A percentile compares a stretch with the other conserved stretches of the same genome.
Evolutionary conservation across 2,329 filamentous ascomycete species (phyloP).

Genomic region (Ascochyta clinopodiicola): DNA sequence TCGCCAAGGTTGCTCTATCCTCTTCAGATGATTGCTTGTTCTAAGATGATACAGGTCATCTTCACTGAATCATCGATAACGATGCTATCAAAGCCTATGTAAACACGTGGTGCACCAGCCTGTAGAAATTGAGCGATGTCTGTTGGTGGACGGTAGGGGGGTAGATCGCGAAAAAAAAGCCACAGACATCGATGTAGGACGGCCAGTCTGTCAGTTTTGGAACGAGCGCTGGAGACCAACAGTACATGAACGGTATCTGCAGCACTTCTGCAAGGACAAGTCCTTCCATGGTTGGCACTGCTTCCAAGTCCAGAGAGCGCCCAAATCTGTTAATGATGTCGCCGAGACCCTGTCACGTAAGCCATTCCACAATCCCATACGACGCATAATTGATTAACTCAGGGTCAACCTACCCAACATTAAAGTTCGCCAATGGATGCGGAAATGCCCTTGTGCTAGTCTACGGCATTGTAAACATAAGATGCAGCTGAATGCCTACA

Average conservation of each 20-base stretch:
- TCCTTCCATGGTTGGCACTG: slow-evolving; percentile 46
- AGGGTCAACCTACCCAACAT: slow-evolving; percentile 43
- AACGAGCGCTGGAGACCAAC: slow-evolving; percentile 38
- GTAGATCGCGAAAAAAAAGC: slow-evolving; percentile 55
- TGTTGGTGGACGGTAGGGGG: slow-evolving; percentile 48
- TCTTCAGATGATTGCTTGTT: slow-evolving; percentile 61
- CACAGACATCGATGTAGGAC: slow-evolving; percentile 42
- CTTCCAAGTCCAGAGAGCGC: slow-evolving; percentile 51
- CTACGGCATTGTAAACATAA: slow-evolving; percentile 81
- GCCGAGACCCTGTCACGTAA: no score
- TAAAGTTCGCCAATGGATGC: slow-evolving; percentile 58
- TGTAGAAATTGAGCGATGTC: slow-evolving; percentile 54
- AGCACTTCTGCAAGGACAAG: slow-evolving; percentile 53
- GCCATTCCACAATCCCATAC: no score
- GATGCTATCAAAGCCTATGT: slow-evolving; percentile 65
- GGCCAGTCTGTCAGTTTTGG: slow-evolving; percentile 29
- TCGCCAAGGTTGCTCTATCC: slow-evolving; percentile 55
- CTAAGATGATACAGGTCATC: slow-evolving; percentile 55
- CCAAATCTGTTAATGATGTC: slow-evolving; percentile 56
- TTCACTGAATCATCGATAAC: slow-evolving; percentile 59
- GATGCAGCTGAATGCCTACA: slow-evolving; percentile 74
- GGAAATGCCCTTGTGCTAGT: slow-evolving; percentile 53
- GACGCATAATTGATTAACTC: no score
- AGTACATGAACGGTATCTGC: no score
- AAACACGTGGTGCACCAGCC: no score